Conservation (phyloP, 1,284 basidiomycete species). For the Ceratobasidium sp. region DNA sequence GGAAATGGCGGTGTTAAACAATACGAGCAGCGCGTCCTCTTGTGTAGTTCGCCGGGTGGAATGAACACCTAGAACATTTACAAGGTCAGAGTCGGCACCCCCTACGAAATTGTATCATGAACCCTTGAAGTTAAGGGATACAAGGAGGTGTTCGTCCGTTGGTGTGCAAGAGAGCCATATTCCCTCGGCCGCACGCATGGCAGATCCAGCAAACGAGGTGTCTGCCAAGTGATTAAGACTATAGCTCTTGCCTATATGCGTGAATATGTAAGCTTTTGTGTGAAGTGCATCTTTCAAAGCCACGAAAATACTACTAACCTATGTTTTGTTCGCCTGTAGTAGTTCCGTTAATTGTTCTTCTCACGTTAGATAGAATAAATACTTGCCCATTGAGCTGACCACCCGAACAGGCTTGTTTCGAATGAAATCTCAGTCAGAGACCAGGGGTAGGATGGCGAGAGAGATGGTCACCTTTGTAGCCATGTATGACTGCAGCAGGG, state of each 20-base stretch:
- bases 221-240: slow-evolving; percentile 66
- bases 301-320: slow-evolving; percentile 54
- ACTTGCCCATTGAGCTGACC: slow-evolving; percentile 67
- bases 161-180: slow-evolving; percentile 70
- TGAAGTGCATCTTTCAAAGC: not conserved
- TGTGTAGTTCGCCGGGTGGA: slow-evolving; percentile 67
- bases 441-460: not conserved
- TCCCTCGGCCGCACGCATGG: slow-evolving; percentile 64
- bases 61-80: slow-evolving; percentile 60
- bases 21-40: slow-evolving; percentile 65
- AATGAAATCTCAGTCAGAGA: not conserved
- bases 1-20: slow-evolving; percentile 69
- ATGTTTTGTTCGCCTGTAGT: slow-evolving; percentile 64
- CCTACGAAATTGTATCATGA: no score
- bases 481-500: slow-evolving; percentile 67
- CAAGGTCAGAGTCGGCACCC: no score
- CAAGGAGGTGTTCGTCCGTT: slow-evolving; percentile 60
- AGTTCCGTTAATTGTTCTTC: not conserved
- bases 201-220: slow-evolving; percentile 68
- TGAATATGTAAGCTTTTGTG: not conserved
- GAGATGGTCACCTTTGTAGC: slow-evolving; percentile 56
- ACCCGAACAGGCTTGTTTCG: slow-evolving; percentile 63
- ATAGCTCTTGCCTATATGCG: slow-evolving; percentile 50
- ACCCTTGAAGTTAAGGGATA: slow-evolving; percentile 71
- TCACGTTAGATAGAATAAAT: no score